phyloP scores from a whole-genome alignment of 2,329 filamentous ascomycete species.

The Nemania sp. region DNA sequence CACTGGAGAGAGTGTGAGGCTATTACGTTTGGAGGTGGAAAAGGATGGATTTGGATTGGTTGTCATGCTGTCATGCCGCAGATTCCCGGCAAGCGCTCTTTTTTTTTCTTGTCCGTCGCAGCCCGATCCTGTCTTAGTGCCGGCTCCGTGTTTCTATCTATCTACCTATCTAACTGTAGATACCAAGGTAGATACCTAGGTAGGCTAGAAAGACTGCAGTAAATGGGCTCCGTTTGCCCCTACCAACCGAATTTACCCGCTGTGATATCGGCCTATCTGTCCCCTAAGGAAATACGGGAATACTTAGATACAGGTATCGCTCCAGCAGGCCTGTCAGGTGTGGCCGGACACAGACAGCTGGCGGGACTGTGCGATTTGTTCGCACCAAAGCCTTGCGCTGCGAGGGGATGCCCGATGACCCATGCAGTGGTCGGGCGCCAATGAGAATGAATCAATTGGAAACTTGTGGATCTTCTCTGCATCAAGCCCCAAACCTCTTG shows the following conservation, averaged over 20 bases:
- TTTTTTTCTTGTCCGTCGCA: constrained; percentile 25
- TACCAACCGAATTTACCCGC: constrained; percentile 39
- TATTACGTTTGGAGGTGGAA: constrained; percentile 34
- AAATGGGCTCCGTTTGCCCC: constrained; percentile 7
- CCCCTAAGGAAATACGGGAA: background rate
- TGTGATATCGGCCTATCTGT: constrained; percentile 12
- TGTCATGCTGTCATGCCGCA: constrained; percentile 26
- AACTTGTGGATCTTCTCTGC: constrained; percentile 23
- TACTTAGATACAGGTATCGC: background rate
- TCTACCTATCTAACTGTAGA: too few relatives aligned
- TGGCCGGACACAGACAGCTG: background rate
- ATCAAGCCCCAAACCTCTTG: constrained; percentile 23
- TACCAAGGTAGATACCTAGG: too few relatives aligned
- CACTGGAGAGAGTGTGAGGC: constrained; percentile 35
- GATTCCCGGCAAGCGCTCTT: constrained; percentile 36
- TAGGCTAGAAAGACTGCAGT: background rate
- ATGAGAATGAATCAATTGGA: constrained; percentile 25
- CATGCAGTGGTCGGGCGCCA: constrained; percentile 20
- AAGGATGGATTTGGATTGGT: constrained; percentile 29
- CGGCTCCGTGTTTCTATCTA: background rate
- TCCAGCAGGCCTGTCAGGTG: background rate
- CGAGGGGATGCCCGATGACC: background rate
- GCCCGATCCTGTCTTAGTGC: constrained; percentile 17
- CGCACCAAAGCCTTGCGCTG: background rate
- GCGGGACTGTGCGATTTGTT: background rate